Base-by-base conservation (phyloP, 495 filamentous ascomycete species). In the Penicillium riverlandense region DNA sequence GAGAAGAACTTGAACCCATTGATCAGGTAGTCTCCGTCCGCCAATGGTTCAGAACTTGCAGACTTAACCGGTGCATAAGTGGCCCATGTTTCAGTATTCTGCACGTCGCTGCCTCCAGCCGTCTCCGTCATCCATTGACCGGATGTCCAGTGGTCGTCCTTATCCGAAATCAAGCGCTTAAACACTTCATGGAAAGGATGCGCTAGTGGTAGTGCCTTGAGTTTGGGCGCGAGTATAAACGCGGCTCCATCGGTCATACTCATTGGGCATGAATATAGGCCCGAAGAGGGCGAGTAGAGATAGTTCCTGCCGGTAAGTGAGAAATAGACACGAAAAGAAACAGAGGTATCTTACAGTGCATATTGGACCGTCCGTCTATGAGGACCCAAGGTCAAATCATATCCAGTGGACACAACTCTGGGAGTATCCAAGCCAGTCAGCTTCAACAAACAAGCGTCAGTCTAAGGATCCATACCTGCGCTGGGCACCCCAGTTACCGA, bases 121-220 rank as follows among this genome's bases (percentile, higher is more conserved):
- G 85, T 74, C 52, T 90, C 85, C 0, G 86, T 90, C 86, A 90
- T 90, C 86, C 86, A 91, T 55, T 90, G 86, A 0, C 86, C 85
- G 29, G 75, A 81, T 5, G 85, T 89, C 85, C 85, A 89, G 11
- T 76, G 72, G 4, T 81, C 70, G 44, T 85, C 74, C 7, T 28
- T 41, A 7, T 79, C 70, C 5, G 78, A 79, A 22, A 70, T 76
- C 8, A 86, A 55, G 11, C 64, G 63, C 10, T 67, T 49, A 22
- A 57, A 77, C 68, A 37, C 78, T 66, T 29, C 62, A 50, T 47
- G 74, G 56, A 55, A 87, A 65, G 39, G 84, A 62, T 57, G 65
- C 14, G 41, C 48, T 15, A 39, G 52, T 14, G 47, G 57, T 10
- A 59, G 40, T 2, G 36, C 39, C 4, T 42, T 55, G 40, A 85